A percentile compares a stretch with the other conserved stretches of the same genome.
phyloP scores from a whole-genome alignment of 2,329 filamentous ascomycete genomes.

The Fusarium torreyae region DNA sequence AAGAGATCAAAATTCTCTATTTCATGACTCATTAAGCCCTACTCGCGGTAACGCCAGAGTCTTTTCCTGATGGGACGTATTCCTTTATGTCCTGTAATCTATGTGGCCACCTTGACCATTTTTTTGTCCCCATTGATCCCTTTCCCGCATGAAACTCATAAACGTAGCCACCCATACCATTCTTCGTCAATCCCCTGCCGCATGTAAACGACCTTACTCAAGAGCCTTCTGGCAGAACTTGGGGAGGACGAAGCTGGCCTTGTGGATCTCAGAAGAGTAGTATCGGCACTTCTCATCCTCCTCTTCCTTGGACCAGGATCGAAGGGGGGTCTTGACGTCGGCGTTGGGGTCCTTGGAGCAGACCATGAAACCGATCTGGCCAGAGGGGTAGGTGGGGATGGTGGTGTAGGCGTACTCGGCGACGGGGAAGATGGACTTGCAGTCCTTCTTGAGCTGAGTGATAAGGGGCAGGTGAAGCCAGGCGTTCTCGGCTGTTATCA shows the following conservation, averaged over 20 bases:
- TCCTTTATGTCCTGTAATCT: conserved; percentile 37
- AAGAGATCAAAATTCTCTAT: conserved; percentile 35
- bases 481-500: conserved; percentile 89
- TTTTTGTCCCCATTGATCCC: conserved; percentile 28
- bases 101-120: conserved; percentile 41
- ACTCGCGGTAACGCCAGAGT: conserved; percentile 36
- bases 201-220: conserved; percentile 60
- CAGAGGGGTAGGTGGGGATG: conserved; percentile 98
- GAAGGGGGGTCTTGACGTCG: conserved; percentile 88
- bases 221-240: conserved; percentile 90
- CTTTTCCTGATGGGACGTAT: conserved; percentile 28
- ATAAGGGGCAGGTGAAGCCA: conserved; percentile 98
- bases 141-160: conserved; percentile 46
- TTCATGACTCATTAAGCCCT: conserved; percentile 38
- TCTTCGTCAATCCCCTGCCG: conserved; percentile 4
- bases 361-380: conserved; percentile 99
- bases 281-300: conserved; percentile 95
- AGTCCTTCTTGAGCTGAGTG: conserved; percentile 94
- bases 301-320: conserved; percentile 86
- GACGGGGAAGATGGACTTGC: conserved; percentile 96
- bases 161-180: conserved; percentile 34
- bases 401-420: conserved; percentile 99
- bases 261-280: conserved; percentile 98
- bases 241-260: conserved; percentile 92
- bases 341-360: conserved; percentile 93